These are phyloP conservation scores for Jamesozyma rosinii DNA, from an alignment of 805 yeast genomes.

Conservation along the genomic window DNA sequence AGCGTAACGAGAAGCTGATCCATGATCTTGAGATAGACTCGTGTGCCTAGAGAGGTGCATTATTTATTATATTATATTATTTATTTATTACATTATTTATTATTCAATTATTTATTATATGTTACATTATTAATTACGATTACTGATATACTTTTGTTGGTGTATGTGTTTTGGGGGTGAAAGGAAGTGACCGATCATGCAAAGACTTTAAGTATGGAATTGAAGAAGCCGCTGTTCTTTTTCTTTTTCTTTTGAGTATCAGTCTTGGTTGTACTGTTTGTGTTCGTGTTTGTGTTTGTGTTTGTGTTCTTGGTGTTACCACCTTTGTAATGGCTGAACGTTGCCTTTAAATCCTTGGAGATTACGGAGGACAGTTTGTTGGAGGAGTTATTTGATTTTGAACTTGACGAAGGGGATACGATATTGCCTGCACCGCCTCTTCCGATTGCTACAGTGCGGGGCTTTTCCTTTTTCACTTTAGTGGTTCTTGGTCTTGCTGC, in stretches of 20 bases:
- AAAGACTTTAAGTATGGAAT: constrained; percentile 6
- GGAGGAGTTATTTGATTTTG: background rate
- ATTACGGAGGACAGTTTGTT: background rate
- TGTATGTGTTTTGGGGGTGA: too few relatives aligned
- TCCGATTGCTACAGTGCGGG: constrained; percentile 20
- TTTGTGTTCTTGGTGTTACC: constrained; percentile 1
- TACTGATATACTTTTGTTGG: background rate
- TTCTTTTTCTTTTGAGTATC: constrained; percentile 1
- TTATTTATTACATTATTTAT: background rate
- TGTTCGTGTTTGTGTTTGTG: background rate
- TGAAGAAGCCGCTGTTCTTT: constrained; percentile 5
- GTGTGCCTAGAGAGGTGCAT: background rate
- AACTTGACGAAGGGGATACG: constrained; percentile 21
- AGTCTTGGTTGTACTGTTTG: background rate
- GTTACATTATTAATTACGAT: background rate
- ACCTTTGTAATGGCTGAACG: background rate
- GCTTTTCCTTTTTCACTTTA: background rate
- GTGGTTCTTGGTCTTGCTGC: background rate
- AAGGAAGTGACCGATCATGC: constrained; percentile 3
- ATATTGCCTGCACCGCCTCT: constrained; percentile 32
- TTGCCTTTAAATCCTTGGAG: background rate
- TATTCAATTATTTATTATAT: background rate
- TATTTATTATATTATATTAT: background rate
- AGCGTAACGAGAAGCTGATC: constrained; percentile 45
- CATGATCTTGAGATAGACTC: background rate